Percentiles rank a stretch among this genome's conserved stretches.
phyloP scores from a whole-genome alignment of 2,329 filamentous ascomycete genomes.

The Alternaria dauci region DNA sequence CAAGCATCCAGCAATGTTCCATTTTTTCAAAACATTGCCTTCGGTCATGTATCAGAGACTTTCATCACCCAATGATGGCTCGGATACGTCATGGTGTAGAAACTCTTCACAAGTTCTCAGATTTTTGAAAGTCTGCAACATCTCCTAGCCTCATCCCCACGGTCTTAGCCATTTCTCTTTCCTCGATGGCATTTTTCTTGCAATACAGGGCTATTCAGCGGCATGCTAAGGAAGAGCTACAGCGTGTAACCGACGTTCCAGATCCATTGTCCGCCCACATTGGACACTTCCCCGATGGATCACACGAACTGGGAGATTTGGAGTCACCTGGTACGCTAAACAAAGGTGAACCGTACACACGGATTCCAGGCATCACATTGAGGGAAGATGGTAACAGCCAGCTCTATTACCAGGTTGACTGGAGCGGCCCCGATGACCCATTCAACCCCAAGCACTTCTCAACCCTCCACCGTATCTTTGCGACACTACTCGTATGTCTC shows the following conservation, averaged over 20 bases:
- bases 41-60: background rate
- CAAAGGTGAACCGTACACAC: conserved; percentile 8
- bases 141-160: background rate
- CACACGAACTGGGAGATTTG: background rate
- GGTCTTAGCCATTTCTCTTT: background rate
- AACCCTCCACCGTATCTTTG: conserved; percentile 10
- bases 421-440: conserved; percentile 6
- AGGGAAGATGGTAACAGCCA: conserved; percentile 8
- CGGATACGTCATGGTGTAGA: conserved; percentile 7
- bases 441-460: conserved; percentile 14
- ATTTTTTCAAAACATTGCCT: conserved; percentile 3
- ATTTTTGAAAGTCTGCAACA: background rate
- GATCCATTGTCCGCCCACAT: background rate
- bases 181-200: conserved; percentile 12
- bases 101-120: background rate
- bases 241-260: conserved; percentile 7
- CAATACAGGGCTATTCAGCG: conserved; percentile 6
- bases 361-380: conserved; percentile 13
- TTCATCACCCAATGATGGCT: background rate
- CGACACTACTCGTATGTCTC: conserved; percentile 29
- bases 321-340: background rate
- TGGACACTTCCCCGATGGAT: background rate
- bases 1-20: conserved; percentile 4
- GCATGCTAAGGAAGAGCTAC: conserved; percentile 8
- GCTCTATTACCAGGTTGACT: conserved; percentile 14